Evolutionary conservation across 1,139 yeast genomes (phyloP), one percentile per base, ranked within the genome.

Genomic region (Geotrichum bryndzae): DNA sequence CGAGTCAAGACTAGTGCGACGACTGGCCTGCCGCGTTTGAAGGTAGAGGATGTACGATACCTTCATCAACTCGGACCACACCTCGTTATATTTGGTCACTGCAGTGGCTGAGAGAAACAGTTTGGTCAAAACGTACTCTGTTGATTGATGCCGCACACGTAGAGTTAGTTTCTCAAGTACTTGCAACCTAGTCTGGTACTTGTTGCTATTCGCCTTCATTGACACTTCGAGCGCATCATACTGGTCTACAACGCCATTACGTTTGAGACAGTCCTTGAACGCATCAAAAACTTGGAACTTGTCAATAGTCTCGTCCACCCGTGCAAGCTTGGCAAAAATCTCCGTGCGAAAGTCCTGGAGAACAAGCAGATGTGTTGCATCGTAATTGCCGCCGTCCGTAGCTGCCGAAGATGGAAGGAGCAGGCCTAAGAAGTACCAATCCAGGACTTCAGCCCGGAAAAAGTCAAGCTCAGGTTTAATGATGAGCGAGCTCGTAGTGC

Each of bases 231-330:
- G 56, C 8, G 29, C 52, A 10, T 27, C 54, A 57, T 52, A 57
- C 15, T 57, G 46, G 4, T 2, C 18, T 4, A 41, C 46, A 41
- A 15, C 46, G 18, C 46, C 46, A 41, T 41, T 41, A 15, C 46
- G 46, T 6, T 41, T 41, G 5, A 41, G 46, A 15, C 46, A 41
- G 46, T 15, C 5, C 15, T 41, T 41, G 46, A 41, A 41, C 18
- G 46, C 51, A 10, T 57, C 56, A 13, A 52, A 55, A 3, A 57
- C 56, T 27, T 45, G 23, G n/a, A 52, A 57, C 31, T 45, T 52
- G 41, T 51, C 55, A 51, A 57, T 5, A 18, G n/a, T 27, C 11
- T 13, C 35, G 2, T 22, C 23, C 10, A 10, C 33, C 23, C 15
- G 22, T 13, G 29, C 55, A 1, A 57, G 45, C 35, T 51, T 33